phyloP scores from a whole-genome alignment of 257 asterid species.

The Perilla frutescens region DNA sequence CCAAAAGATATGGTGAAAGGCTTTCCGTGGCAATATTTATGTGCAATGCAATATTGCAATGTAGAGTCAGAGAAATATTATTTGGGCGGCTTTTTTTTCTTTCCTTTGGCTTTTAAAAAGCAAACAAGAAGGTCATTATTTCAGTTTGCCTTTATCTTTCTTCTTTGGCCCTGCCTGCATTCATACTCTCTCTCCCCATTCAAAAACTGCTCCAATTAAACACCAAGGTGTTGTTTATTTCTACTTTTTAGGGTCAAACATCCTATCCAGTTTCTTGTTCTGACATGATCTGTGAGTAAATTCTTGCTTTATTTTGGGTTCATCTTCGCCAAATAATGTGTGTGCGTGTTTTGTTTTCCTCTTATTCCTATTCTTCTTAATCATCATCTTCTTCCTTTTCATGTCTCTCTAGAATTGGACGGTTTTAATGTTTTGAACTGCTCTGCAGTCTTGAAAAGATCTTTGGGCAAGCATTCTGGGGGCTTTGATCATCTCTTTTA shows the following conservation, averaged over 20 bases:
- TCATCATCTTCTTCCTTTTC: neutral
- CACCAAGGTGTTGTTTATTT: constrained; percentile 20
- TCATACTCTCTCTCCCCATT: constrained; percentile 29
- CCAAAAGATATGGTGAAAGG: constrained; percentile 26
- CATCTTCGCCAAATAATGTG: constrained; percentile 25
- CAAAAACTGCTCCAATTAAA: constrained; percentile 44
- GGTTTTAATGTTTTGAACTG: constrained; percentile 30
- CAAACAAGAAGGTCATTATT: constrained; percentile 40
- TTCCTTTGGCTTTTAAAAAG: constrained; percentile 46
- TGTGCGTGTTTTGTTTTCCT: neutral
- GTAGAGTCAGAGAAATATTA: constrained; percentile 5
- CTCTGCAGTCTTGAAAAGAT: constrained; percentile 10
- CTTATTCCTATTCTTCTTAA: neutral
- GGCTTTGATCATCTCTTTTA: constrained; percentile 25
- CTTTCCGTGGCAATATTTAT: neutral
- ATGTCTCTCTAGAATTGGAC: constrained; percentile 17
- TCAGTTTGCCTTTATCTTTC: constrained; percentile 34
- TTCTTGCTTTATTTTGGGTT: constrained; percentile 14
- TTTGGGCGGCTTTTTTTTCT: constrained; percentile 37
- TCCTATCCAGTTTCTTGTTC: constrained; percentile 27
- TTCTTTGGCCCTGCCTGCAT: constrained; percentile 27
- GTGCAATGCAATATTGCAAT: neutral
- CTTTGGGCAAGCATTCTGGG: constrained; percentile 32
- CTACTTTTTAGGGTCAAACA: constrained; percentile 28
- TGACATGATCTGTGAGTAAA: constrained; percentile 56